phyloP scores from a whole-genome alignment of 306 rosid genomes.

The Pyrus betulifolia region DNA sequence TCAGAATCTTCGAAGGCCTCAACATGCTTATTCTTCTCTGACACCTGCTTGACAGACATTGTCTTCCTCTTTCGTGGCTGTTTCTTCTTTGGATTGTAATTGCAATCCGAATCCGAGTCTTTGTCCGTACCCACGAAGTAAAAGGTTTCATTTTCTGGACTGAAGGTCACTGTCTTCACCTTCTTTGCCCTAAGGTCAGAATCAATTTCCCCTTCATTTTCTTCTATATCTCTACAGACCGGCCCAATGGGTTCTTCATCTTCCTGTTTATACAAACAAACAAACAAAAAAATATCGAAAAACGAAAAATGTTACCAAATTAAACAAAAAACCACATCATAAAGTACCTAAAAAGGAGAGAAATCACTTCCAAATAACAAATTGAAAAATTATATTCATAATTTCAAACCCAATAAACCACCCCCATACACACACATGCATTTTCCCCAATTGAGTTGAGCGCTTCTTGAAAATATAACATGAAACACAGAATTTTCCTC shows the following conservation, averaged over 20 bases:
- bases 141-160: slow-evolving; percentile 23
- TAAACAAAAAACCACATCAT: neutral
- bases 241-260: neutral
- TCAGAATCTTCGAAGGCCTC: neutral
- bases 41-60: neutral
- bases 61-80: neutral
- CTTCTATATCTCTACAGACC: neutral
- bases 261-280: slow-evolving; percentile 3
- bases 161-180: slow-evolving; percentile 24
- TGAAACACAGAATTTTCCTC: neutral
- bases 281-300: neutral
- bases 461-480: neutral
- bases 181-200: neutral
- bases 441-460: neutral
- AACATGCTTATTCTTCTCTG: neutral
- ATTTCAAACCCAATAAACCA: neutral
- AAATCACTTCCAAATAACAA: neutral
- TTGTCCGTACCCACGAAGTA: slow-evolving; percentile 14
- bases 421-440: neutral
- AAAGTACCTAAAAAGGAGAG: neutral
- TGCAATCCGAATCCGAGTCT: slow-evolving; percentile 6
- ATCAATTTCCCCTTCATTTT: slow-evolving; percentile 3
- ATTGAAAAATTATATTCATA: neutral
- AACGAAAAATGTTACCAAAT: neutral
- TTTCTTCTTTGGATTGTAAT: neutral